Base-by-base conservation (phyloP, 345 rosid genomes). In the Rhodomyrtus tomentosa region DNA sequence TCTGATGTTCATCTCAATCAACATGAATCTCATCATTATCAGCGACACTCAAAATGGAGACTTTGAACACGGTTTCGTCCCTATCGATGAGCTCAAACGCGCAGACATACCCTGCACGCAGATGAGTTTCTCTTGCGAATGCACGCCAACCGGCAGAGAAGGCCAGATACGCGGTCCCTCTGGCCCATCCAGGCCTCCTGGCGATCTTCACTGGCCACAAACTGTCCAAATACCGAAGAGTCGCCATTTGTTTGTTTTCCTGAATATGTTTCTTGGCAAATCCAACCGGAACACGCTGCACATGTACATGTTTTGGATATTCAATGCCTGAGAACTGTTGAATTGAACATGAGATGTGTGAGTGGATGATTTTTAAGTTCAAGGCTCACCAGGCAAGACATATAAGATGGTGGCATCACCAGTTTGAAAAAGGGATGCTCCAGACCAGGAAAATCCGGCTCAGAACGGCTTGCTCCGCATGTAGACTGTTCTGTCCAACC, bases 401-500 rank as follows among this genome's bases (percentile, higher is more conserved):
- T 15, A 5, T 59, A 59, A 29, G 40, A 29, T 59, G 4, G 1
- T 1, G 22, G 74, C 40, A 59, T 59, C 22, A 59, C 40, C 74
- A 36, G 21, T 29, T 15, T 29, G 74, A 59, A 59, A 3, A 29
- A 29, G 74, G 74, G 74, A 29, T 20, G 40, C 74, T 59, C 74
- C 3, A 40, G 40, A 7, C 74, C 4, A 0, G 15, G 74, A 29
- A 59, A 29, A 29, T 29, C 74, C 0, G 22, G 40, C 22, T 59
- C 40, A 1, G 40, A 59, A 29, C 0, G 0, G 74, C 40, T 59
- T 0, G 5, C 22, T 59, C 40, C 0, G 73, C 73, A 59, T 59
- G 40, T 7, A 59, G 73, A 29, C 73, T 59, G 73, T 29, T 27
- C 20, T 8, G 0, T 27, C 14, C 36, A 20, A 13, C 38, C 72